Percentiles rank a stretch among this genome's conserved stretches.
These are phyloP conservation scores for Fraxinus ornus DNA, from an alignment of 305 asterid genomes.

Conservation along the genomic window DNA sequence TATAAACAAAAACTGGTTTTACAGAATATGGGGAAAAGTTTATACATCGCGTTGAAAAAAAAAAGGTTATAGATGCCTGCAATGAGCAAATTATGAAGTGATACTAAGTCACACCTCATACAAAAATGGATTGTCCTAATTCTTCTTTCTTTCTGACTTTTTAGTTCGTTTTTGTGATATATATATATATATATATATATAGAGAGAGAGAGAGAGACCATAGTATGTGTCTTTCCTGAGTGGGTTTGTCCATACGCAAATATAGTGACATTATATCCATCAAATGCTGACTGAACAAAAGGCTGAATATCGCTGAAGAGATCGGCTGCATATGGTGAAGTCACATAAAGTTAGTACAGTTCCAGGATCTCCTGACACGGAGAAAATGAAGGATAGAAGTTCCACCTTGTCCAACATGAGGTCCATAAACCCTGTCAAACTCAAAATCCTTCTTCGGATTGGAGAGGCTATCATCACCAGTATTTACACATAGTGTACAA, in stretches of 20 bases:
- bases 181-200: too few relatives aligned
- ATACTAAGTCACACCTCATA: neutral
- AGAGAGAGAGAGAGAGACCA: conserved; percentile 62
- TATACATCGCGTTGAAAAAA: too few relatives aligned
- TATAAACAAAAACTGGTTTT: neutral
- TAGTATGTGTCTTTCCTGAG: conserved; percentile 91
- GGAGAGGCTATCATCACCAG: conserved; percentile 69
- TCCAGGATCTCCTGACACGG: conserved; percentile 25
- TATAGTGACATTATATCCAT: conserved; percentile 84
- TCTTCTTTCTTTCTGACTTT: neutral
- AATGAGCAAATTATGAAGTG: neutral
- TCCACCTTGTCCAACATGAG: conserved; percentile 96
- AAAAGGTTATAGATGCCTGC: neutral
- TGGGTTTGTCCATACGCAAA: conserved; percentile 84
- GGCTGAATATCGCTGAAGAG: conserved; percentile 93
- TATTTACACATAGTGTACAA: conserved; percentile 65
- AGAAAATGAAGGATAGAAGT: conserved; percentile 11
- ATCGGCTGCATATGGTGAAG: conserved; percentile 66
- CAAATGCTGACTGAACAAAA: conserved; percentile 98
- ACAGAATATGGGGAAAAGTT: neutral
- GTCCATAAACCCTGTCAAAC: conserved; percentile 97
- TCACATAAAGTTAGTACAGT: conserved; percentile 36
- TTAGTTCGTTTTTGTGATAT: neutral
- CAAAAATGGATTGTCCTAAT: neutral
- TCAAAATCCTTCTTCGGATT: conserved; percentile 97